A percentile compares a stretch with the other conserved stretches of the same genome.
These are phyloP conservation scores for Fusarium sp. DNA, from an alignment of 2,329 filamentous ascomycete genomes.

Conservation along the genomic window DNA sequence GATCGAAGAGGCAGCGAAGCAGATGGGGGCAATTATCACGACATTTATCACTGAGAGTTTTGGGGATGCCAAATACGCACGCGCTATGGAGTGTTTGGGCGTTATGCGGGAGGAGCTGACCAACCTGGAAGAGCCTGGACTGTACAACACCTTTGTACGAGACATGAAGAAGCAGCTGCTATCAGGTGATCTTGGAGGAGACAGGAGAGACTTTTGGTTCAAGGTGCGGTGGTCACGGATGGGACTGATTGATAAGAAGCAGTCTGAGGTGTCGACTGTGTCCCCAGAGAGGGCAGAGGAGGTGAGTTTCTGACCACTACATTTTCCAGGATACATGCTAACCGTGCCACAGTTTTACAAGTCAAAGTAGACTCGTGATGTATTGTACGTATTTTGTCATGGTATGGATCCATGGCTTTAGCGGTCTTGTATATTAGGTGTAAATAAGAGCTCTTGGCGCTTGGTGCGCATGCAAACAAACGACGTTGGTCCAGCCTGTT, in stretches of 20 bases:
- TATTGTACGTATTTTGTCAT: constrained; percentile 9
- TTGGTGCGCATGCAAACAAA: constrained; percentile 6
- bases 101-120: constrained; percentile 83
- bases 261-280: constrained; percentile 74
- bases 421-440: constrained; percentile 1
- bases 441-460: constrained; percentile 10
- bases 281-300: constrained; percentile 77
- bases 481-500: neutral
- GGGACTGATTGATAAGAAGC: constrained; percentile 76
- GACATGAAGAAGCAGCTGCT: constrained; percentile 80
- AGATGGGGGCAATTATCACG: constrained; percentile 80
- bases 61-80: constrained; percentile 79
- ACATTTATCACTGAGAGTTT: constrained; percentile 78
- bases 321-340: constrained; percentile 34
- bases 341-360: constrained; percentile 52
- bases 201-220: constrained; percentile 87
- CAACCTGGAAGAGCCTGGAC: constrained; percentile 77
- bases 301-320: constrained; percentile 51
- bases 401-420: neutral
- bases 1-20: constrained; percentile 76
- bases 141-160: constrained; percentile 81
- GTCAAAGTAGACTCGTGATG: constrained; percentile 43
- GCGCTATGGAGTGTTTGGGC: constrained; percentile 79
- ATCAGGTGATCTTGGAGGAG: constrained; percentile 77
- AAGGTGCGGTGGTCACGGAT: constrained; percentile 74